Conservation (phyloP, 176 grass and related monocot genomes). For the Elymus sibiricus region DNA sequence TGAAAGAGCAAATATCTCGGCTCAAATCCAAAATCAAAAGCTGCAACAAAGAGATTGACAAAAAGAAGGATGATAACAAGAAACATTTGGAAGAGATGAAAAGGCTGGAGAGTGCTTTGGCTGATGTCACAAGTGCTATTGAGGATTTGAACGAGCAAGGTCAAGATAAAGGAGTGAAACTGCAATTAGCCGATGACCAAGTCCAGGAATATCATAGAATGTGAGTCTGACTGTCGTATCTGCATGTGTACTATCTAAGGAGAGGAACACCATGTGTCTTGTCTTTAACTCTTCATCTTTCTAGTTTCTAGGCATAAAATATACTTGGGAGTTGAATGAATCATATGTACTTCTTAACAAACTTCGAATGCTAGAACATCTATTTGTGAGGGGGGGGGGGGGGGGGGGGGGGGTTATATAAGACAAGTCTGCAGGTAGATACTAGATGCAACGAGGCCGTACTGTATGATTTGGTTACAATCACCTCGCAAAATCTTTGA, state of each 20-base stretch:
- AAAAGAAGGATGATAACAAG: slow-evolving; percentile 89
- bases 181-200: slow-evolving; percentile 84
- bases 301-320: slow-evolving; percentile 20
- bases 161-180: slow-evolving; percentile 65
- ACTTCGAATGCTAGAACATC: background rate
- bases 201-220: slow-evolving; percentile 90
- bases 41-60: slow-evolving; percentile 88
- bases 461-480: background rate
- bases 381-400: background rate
- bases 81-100: slow-evolving; percentile 72
- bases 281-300: background rate
- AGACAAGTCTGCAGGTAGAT: slow-evolving; percentile 1
- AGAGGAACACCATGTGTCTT: background rate
- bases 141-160: slow-evolving; percentile 67
- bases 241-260: background rate
- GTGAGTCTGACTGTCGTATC: slow-evolving; percentile 44
- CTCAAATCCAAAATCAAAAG: slow-evolving; percentile 99
- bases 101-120: slow-evolving; percentile 70
- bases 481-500: background rate
- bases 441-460: background rate
- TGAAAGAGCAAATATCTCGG: slow-evolving; percentile 94
- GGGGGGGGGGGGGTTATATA: too few relatives aligned
- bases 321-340: background rate
- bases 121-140: slow-evolving; percentile 66
- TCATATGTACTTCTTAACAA: background rate